Evolutionary conservation across 208 protist genomes (phyloP).

Genomic region (Crithidia sp.): DNA sequence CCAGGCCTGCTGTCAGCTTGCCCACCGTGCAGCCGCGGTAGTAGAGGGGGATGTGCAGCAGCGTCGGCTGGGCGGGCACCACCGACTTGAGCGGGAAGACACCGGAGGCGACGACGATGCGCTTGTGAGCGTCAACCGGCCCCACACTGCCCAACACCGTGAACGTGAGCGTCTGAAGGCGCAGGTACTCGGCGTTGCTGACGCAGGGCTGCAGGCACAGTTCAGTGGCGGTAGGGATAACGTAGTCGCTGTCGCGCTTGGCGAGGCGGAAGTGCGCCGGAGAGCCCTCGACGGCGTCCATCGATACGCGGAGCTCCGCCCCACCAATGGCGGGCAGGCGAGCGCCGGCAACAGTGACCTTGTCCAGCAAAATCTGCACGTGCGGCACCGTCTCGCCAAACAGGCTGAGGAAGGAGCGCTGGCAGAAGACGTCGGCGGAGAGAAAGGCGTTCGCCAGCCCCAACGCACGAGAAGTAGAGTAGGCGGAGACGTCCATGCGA

Average conservation of each 20-base stretch:
- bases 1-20: conserved; percentile 40
- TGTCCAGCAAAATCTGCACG: conserved; percentile 59
- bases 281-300: conserved; percentile 53
- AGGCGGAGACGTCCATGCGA: conserved; percentile 61
- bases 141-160: conserved; percentile 47
- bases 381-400: conserved; percentile 59
- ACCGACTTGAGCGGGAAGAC: conserved; percentile 65
- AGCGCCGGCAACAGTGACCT: conserved; percentile 34
- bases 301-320: conserved; percentile 48
- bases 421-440: conserved; percentile 67
- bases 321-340: conserved; percentile 43
- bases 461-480: conserved; percentile 66
- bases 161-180: conserved; percentile 65
- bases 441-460: conserved; percentile 58
- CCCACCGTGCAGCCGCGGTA: conserved; percentile 58
- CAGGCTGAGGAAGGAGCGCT: conserved; percentile 61
- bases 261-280: conserved; percentile 31
- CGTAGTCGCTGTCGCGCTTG: conserved; percentile 35
- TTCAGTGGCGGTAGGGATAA: conserved; percentile 20
- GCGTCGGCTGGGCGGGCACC: conserved; percentile 36
- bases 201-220: conserved; percentile 53
- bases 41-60: conserved; percentile 59
- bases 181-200: conserved; percentile 56
- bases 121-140: conserved; percentile 19
- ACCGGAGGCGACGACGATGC: conserved; percentile 55